Conservation (phyloP, 2,329 filamentous ascomycete genomes). For the Davidsoniella eucalypti region DNA sequence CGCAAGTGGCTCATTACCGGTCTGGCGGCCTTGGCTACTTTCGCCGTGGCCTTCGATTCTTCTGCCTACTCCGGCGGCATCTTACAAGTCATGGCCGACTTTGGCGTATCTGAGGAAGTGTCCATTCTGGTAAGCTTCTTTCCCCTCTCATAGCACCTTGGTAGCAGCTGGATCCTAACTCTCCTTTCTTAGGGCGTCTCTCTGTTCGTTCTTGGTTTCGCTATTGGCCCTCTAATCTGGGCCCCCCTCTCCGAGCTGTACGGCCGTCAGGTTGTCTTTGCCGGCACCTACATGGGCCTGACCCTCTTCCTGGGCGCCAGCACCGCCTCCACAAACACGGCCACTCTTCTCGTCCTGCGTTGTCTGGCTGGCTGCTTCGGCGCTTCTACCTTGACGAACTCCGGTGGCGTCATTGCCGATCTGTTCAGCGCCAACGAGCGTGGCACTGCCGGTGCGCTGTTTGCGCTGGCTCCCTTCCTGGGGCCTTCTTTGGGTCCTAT, state of each 20-base stretch:
- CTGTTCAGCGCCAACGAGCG: slow-evolving; percentile 39
- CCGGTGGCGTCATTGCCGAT: slow-evolving; percentile 47
- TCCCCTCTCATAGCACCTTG: too few species aligned
- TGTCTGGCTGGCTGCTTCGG: slow-evolving; percentile 51
- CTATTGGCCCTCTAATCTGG: slow-evolving; percentile 46
- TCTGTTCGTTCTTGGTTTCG: slow-evolving; percentile 46
- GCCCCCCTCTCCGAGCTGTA: slow-evolving; percentile 50
- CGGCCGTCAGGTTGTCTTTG: slow-evolving; percentile 43
- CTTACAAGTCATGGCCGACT: slow-evolving; percentile 35
- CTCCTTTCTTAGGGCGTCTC: slow-evolving; percentile 31
- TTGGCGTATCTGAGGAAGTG: slow-evolving; percentile 33
- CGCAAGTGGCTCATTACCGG: slow-evolving; percentile 52
- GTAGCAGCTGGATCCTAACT: background rate
- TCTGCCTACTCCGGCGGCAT: slow-evolving; percentile 49
- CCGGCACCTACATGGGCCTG: slow-evolving; percentile 39
- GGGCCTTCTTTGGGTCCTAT: slow-evolving; percentile 45
- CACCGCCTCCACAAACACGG: slow-evolving; percentile 39
- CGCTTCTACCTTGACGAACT: slow-evolving; percentile 44
- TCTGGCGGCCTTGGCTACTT: slow-evolving; percentile 43
- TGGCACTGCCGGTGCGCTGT: slow-evolving; percentile 41
- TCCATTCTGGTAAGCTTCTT: slow-evolving; percentile 28
- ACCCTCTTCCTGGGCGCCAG: slow-evolving; percentile 45
- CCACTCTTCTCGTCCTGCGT: slow-evolving; percentile 47
- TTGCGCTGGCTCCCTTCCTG: slow-evolving; percentile 46
- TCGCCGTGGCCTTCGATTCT: slow-evolving; percentile 54